These are phyloP conservation scores for Telopea speciosissima DNA, from an alignment of 177 flowering plant species.

Conservation along the genomic window DNA sequence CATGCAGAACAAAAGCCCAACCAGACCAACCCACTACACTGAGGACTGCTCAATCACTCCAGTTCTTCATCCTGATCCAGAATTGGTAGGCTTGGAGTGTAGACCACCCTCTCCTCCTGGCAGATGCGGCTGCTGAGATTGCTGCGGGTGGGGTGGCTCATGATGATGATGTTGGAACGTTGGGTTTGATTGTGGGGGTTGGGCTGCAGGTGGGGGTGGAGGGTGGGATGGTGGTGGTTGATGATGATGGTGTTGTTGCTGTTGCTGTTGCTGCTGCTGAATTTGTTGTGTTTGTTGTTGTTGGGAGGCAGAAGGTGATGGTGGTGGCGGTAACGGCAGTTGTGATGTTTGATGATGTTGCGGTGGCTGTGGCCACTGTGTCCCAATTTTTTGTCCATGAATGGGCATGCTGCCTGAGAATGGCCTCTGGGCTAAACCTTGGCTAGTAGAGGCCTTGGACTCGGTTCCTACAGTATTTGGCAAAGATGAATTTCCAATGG, in stretches of 20 bases:
- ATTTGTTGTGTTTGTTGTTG: constrained; percentile 13
- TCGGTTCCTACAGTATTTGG: constrained; percentile 34
- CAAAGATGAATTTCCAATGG: constrained; percentile 32
- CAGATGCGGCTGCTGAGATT: constrained; percentile 34
- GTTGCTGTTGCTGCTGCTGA: constrained; percentile 25
- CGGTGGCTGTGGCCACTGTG: constrained; percentile 38
- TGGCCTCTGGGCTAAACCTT: constrained; percentile 41
- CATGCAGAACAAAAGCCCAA: constrained; percentile 32
- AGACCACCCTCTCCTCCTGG: constrained; percentile 39
- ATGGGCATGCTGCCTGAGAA: constrained; percentile 38
- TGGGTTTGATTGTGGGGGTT: constrained; percentile 13
- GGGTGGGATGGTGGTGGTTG: constrained; percentile 12
- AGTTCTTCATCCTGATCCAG: constrained; percentile 40
- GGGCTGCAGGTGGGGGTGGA: constrained; percentile 15
- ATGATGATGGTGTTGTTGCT: constrained; percentile 15
- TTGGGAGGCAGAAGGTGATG: constrained; percentile 15
- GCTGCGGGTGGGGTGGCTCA: constrained; percentile 4
- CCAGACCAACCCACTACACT: constrained; percentile 14
- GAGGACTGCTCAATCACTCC: constrained; percentile 15
- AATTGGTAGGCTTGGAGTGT: constrained; percentile 36
- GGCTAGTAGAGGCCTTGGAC: constrained; percentile 26
- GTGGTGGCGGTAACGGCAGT: constrained; percentile 13
- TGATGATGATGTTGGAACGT: constrained; percentile 16
- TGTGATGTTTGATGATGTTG: constrained; percentile 13
- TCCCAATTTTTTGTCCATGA: constrained; percentile 33